Base-by-base conservation (phyloP, 345 rosid genomes). In the Linum lewisii region DNA sequence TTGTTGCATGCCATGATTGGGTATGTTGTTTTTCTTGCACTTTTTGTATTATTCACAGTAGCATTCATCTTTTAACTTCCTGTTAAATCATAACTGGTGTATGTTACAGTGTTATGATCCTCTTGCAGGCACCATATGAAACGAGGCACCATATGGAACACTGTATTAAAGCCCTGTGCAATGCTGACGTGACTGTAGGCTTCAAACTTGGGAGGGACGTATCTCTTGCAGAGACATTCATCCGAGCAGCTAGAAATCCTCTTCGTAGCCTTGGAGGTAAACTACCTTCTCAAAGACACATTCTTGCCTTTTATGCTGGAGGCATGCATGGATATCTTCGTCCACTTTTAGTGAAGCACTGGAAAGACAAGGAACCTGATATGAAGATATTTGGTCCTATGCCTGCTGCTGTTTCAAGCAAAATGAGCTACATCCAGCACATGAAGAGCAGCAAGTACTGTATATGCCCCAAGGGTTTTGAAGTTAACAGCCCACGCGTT, bases 1-100 rank as follows among this genome's bases (percentile, higher is more conserved):
- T 92, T 61, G 98, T 84, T 18, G 97, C 93, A 57, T 92, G 98
- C 81, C 98, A 92, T 69, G 98, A 92, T 68, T 92, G 98, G 98
- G 97, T 92, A 88, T 53, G 74, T 52, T 52, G 14, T 24, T 13
- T 42, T 3, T 26, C 34, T 54, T 74, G 20, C 51, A n/a, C n/a
- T n/a, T n/a, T n/a, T n/a, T n/a, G n/a, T n/a, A n/a, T n/a, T n/a
- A n/a, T n/a, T n/a, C n/a, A n/a, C n/a, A n/a, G n/a, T n/a, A n/a
- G n/a, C n/a, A 19, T 61, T 42, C 51, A 25, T 53, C 59, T 21
- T 57, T 63, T 49, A n/a, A 1, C 24, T 57, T 34, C 49, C 25
- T 54, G 38, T 29, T 19, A 47, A 14, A 0, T 45, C n/a, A 14
- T 24, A 21, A 10, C 47, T 36, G 11, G 47, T 22, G 47, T 54